Evolutionary conservation across 495 filamentous ascomycete genomes (phyloP), one percentile per base, ranked within the genome.

Genomic region (Penicillium mononematosum): DNA sequence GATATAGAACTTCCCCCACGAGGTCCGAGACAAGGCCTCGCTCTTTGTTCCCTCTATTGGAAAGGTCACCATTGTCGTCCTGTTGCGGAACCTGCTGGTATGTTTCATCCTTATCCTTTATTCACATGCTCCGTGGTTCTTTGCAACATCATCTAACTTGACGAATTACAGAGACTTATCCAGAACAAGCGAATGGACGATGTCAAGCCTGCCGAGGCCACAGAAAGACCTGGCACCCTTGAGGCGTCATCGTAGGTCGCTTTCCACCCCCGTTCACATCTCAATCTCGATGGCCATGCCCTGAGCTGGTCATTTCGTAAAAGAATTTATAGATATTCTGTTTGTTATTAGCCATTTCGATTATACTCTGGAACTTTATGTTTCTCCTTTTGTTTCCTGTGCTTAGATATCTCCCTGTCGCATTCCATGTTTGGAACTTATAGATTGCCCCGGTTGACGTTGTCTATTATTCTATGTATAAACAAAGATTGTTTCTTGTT

Each of bases 41-140:
- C 92, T 98, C 64, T 98, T 95, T 58, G 92, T 98, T 7, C 94
- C 94, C 6, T 92, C 92, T 3, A 95, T 95, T 64, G 94, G 94
- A 51, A 98, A 97, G 76, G 94, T 98, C 25, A 98, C 94, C 1
- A 97, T 98, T 69, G 88, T 92, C 11, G 85, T 98, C 16, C 74
- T 98, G 56, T 78, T 97, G 59, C 77, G 94, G 50, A 98, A 98
- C 70, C 75, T 97, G 10, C 76, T 96, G 71, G 90, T 93, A 75
- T 65, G 88, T 48, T 25, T 46, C 10, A 46, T 46, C 41, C n/a
- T 27, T 46, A 34, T 19, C 8, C 17, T 14, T 27, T 9, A 24
- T n/a, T 19, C 17, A 20, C 45, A 57, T n/a, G 29, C 19, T 22
- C 11, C 2, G n/a, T 44, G 9, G 29, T 6, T 9, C 29, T 4